Evolutionary conservation across 768 basidiomycete genomes (phyloP).

Genomic region (Russula lepida): DNA sequence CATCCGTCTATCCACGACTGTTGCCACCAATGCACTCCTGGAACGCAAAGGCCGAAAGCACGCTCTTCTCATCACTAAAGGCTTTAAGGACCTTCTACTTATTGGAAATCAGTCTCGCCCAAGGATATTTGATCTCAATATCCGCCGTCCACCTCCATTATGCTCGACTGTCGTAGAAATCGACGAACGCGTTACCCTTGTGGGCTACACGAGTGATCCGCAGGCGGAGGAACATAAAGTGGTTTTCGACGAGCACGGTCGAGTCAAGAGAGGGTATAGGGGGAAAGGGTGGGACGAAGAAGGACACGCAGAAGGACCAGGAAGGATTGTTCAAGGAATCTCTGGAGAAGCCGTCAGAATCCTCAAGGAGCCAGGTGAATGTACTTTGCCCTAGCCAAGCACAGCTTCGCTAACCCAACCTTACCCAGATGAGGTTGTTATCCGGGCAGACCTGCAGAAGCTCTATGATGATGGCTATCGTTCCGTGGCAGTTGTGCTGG

Average conservation of each 20-base stretch:
- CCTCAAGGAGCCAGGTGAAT: constrained; percentile 58
- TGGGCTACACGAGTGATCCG: constrained; percentile 90
- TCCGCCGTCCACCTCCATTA: constrained; percentile 65
- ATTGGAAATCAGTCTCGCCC: constrained; percentile 96
- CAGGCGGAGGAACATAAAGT: constrained; percentile 66
- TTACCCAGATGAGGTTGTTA: constrained; percentile 40
- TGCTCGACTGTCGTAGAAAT: constrained; percentile 70
- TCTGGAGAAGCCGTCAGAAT: constrained; percentile 88
- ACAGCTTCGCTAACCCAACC: constrained; percentile 7
- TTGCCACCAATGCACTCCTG: constrained; percentile 91
- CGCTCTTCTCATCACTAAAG: constrained; percentile 83
- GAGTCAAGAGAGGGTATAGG: constrained; percentile 55
- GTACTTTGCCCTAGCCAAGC: background rate
- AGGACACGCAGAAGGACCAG: constrained; percentile 68
- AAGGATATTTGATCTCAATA: constrained; percentile 90
- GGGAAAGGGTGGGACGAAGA: constrained; percentile 71
- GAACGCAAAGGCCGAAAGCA: constrained; percentile 93
- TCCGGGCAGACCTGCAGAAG: constrained; percentile 54
- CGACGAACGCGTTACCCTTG: constrained; percentile 90
- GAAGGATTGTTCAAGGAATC: constrained; percentile 70
- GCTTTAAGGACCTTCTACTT: constrained; percentile 83
- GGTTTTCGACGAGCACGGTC: constrained; percentile 66
- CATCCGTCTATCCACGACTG: constrained; percentile 87
- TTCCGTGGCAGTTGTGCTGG: constrained; percentile 80
- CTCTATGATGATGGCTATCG: constrained; percentile 80